Evolutionary conservation across 2,329 filamentous ascomycete species (phyloP), one percentile per base, ranked within the genome.

Genomic region (Allantophomopsis lycopodina): DNA sequence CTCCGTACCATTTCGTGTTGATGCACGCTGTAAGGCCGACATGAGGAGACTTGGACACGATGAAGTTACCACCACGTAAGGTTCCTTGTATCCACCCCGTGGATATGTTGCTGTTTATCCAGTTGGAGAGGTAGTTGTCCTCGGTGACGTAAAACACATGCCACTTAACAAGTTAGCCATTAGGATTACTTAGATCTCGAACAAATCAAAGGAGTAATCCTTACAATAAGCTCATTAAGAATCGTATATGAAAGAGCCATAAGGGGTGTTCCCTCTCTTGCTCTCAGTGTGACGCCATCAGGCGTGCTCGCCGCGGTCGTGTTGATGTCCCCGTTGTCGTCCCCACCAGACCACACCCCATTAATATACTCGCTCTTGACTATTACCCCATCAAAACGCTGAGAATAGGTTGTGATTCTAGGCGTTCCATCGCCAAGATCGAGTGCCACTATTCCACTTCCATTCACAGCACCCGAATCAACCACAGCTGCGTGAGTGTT

Each of bases 401-500:
- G 33, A 2, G 33, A n/a, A 35, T 35, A 35, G 15, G 33, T 15
- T 8, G n/a, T 35, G 33, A 35, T 35, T 15, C 18, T 35, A n/a
- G 33, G 15, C 11, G 2, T 35, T 15, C 18, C 18, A n/a, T 35
- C 33, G 14, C 8, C 8, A 21, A 21, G 20, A 35, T 35, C 33
- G 15, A 35, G 33, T 15, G 33, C 33, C 18, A 35, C 33, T 35
- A 35, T 35, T 15, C 33, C 33, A 35, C 33, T 35, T 35, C 33
- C 33, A 15, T 35, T 35, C 8, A 35, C 11, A 35, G 33, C 33
- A 15, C 33, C 33, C 5, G 15, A 35, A 35, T 35, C 18, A 15
- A 11, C 10, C 10, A 35, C n/a, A 35, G 18, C 33, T n/a, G 2
- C 14, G 14, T 15, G 33, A 35, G 10, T 2, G 14, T 35, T 13